Conservation (phyloP, 768 basidiomycete genomes). For the Mycena leptocephala region DNA sequence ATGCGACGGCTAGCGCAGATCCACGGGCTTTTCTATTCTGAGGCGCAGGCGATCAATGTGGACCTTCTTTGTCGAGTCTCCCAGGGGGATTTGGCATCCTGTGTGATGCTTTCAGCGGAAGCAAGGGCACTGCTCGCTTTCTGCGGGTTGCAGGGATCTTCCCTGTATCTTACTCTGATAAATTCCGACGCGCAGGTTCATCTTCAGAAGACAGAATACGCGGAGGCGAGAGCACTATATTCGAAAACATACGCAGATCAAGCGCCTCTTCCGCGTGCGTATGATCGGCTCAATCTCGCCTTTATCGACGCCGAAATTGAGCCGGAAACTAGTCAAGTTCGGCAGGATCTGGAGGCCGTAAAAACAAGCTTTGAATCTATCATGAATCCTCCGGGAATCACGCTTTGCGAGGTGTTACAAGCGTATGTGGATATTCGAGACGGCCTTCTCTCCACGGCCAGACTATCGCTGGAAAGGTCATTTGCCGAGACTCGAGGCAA, state of each 20-base stretch:
- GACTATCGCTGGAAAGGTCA: background rate
- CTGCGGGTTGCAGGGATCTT: constrained; percentile 15
- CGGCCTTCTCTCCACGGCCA: background rate
- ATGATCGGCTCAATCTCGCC: constrained; percentile 17
- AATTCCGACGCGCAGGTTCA: constrained; percentile 26
- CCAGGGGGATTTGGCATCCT: constrained; percentile 3
- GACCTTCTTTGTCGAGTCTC: constrained; percentile 17
- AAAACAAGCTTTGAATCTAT: constrained; percentile 12
- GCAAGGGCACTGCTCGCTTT: constrained; percentile 13
- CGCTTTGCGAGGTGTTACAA: background rate
- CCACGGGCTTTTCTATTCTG: constrained; percentile 15
- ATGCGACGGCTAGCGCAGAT: constrained; percentile 18
- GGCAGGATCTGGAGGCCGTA: background rate
- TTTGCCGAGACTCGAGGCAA: constrained; percentile 4
- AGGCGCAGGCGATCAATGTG: constrained; percentile 12
- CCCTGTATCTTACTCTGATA: constrained; percentile 1
- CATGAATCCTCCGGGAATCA: constrained; percentile 15
- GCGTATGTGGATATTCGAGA: constrained; percentile 25
- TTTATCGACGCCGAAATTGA: constrained; percentile 15
- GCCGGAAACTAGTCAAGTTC: background rate
- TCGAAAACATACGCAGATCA: background rate
- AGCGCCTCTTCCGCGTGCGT: constrained; percentile 15
- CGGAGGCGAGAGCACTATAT: constrained; percentile 20
- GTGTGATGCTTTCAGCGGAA: constrained; percentile 1
- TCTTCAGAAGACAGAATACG: constrained; percentile 29